Base-by-base conservation (phyloP, 31 red algal species). In the Endocladia muricata region DNA sequence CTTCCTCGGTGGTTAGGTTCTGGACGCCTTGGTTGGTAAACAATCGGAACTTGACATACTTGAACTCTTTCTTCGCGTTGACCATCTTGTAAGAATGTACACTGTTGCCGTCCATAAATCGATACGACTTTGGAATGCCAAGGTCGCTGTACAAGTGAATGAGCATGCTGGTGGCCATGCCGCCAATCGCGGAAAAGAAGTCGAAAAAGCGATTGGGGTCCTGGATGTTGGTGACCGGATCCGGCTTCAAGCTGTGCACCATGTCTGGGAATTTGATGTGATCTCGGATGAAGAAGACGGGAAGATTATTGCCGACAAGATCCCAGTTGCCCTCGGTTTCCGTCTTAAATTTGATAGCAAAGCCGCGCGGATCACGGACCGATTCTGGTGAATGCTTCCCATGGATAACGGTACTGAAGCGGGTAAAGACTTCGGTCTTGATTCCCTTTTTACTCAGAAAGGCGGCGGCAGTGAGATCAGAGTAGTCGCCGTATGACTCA, bases 261-360 rank as follows among this genome's bases (percentile, higher is more conserved):
- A 98, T 59, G 74, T 98, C 94, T 0, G 91, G 91, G 33, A 97
- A 97, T 74, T 97, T 94, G 34, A 86, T 85, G 25, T 58, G 68
- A 54, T 97, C 94, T 2, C 94, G 61, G 55, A 97, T 94, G 67
- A 97, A 97, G 72, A 97, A 97, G 5, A 97, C 94, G 1, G 94
- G 94, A 9, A 94, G 36, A 47, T 97, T 97, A 52, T 97, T 97
- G 15, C 86, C 86, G 37, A 94, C 90, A 15, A 97, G 56, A 49
- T 97, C 94, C 85, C 85, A 97, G 43, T 85, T 93, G 4, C 94
- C 94, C 36, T 97, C 85, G 3, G 29, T 31, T 4, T 44, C 42
- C 19, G 94, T 94, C 34, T 94, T 83, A 55, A 89, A 89, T 68
- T 96, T 96, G 70, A 86, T 64, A 0, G 93, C 86, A 55, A 96